phyloP scores from a whole-genome alignment of 2,329 filamentous ascomycete genomes.

The Trichoderma guizhouense region DNA sequence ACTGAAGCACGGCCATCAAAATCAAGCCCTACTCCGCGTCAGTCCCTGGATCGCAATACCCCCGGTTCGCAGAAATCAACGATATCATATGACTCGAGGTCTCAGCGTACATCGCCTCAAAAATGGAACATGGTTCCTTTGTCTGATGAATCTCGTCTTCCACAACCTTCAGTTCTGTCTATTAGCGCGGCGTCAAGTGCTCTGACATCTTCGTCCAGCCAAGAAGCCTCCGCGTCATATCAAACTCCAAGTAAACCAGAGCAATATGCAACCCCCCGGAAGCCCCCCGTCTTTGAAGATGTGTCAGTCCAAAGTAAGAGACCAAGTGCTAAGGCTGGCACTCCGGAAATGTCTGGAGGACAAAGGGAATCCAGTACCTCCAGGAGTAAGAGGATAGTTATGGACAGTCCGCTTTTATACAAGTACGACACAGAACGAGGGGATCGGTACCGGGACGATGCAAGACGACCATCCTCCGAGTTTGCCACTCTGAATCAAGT shows the following conservation, averaged over 20 bases:
- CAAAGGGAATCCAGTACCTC: not conserved
- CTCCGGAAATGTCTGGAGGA: not conserved
- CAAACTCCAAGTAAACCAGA: conserved; percentile 1
- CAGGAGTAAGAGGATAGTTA: not conserved
- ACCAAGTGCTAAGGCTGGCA: not conserved
- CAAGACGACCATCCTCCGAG: not conserved
- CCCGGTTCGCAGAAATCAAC: conserved; percentile 50
- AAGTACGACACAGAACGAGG: not conserved
- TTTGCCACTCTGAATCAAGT: conserved; percentile 25
- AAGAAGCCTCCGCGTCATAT: conserved; percentile 22
- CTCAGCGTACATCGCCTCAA: conserved; percentile 27
- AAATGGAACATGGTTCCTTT: conserved; percentile 42
- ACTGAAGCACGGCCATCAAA: conserved; percentile 26
- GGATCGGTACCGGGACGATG: not conserved
- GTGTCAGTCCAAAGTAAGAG: not conserved
- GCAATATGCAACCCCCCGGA: not conserved
- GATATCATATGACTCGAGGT: conserved; percentile 35
- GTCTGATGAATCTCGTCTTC: conserved; percentile 21
- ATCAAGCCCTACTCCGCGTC: conserved; percentile 24
- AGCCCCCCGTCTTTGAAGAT: not conserved
- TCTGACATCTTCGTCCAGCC: conserved; percentile 35
- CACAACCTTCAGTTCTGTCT: conserved; percentile 46
- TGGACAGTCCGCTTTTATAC: not conserved
- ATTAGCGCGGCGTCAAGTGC: conserved; percentile 57
- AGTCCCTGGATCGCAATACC: conserved; percentile 31